These are phyloP conservation scores for Pseudoscleropodium purum DNA, from an alignment of 225 moss, liverwort and hornwort species.

Conservation along the genomic window DNA sequence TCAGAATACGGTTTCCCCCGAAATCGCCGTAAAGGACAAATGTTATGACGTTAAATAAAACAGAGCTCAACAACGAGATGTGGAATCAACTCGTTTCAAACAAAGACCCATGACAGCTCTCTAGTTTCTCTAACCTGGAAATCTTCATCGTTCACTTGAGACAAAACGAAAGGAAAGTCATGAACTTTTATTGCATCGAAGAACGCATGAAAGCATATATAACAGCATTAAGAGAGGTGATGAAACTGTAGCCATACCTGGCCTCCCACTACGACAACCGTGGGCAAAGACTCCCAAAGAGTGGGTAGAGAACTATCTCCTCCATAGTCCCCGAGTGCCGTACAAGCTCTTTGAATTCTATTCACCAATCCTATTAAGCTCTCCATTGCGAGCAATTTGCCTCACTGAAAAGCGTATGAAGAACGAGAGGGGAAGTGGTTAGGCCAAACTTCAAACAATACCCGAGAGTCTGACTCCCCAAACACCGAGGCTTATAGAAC, in stretches of 20 bases:
- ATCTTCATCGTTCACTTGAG: neutral
- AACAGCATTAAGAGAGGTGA: neutral
- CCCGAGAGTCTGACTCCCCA: neutral
- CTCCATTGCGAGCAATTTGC: conserved; percentile 27
- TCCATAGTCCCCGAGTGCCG: conserved; percentile 62
- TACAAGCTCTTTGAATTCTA: conserved; percentile 63
- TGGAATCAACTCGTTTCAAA: neutral
- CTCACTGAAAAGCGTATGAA: neutral
- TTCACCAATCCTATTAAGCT: conserved; percentile 64
- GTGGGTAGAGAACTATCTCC: conserved; percentile 63
- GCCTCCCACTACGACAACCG: conserved; percentile 84
- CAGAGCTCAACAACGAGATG: neutral
- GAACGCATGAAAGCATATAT: neutral
- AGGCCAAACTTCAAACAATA: neutral
- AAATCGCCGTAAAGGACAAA: too few relatives aligned
- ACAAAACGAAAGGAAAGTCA: neutral
- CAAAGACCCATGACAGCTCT: neutral
- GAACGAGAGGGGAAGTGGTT: neutral
- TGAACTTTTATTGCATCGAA: neutral
- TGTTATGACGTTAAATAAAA: neutral
- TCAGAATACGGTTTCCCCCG: neutral
- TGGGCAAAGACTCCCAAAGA: conserved; percentile 79
- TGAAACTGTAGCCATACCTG: conserved; percentile 28
- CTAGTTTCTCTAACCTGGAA: neutral
- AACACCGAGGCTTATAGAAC: neutral